Evolutionary conservation across 2,329 filamentous ascomycete genomes (phyloP).

Genomic region (Cladosporium colombiae): DNA sequence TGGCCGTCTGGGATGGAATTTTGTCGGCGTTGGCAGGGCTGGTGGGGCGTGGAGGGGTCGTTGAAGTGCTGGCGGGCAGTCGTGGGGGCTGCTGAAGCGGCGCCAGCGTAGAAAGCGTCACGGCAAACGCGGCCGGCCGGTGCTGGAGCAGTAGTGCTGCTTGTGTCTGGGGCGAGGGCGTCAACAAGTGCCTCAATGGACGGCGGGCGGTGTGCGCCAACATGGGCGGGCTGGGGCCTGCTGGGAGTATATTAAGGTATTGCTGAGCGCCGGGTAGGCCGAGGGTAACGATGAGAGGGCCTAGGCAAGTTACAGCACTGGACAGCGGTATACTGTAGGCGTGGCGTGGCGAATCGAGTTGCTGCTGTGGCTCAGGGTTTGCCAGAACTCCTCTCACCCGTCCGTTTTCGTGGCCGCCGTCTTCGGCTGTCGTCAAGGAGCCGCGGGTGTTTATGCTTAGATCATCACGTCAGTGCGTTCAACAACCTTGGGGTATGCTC

Average conservation of each 20-base stretch:
- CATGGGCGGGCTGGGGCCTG: conserved; percentile 5
- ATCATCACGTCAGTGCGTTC: conserved; percentile 20
- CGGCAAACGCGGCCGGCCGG: conserved; percentile 16
- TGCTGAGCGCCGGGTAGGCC: conserved; percentile 8
- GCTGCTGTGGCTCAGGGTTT: not conserved
- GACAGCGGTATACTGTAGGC: not conserved
- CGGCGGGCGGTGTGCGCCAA: conserved; percentile 18
- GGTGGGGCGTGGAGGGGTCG: conserved; percentile 27
- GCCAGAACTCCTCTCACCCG: conserved; percentile 6
- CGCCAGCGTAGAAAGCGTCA: conserved; percentile 21
- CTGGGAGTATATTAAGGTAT: conserved; percentile 6
- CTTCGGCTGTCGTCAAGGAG: conserved; percentile 17
- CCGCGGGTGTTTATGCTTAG: conserved; percentile 12
- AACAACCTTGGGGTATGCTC: conserved; percentile 1
- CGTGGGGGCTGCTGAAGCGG: conserved; percentile 19
- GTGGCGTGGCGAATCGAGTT: not conserved
- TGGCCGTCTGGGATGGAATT: conserved; percentile 26
- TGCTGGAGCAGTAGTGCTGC: conserved; percentile 2
- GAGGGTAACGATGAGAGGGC: conserved; percentile 1
- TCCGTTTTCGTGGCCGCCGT: conserved; percentile 15
- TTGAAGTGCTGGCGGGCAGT: conserved; percentile 14
- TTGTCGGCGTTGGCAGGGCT: conserved; percentile 29
- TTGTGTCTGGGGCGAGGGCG: not conserved
- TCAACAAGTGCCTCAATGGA: conserved; percentile 19
- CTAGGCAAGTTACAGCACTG: not conserved